A percentile compares a stretch with the other conserved stretches of the same genome.
Evolutionary conservation across 202 grass and related monocot species (phyloP).

Genomic region (Setaria viridis): DNA sequence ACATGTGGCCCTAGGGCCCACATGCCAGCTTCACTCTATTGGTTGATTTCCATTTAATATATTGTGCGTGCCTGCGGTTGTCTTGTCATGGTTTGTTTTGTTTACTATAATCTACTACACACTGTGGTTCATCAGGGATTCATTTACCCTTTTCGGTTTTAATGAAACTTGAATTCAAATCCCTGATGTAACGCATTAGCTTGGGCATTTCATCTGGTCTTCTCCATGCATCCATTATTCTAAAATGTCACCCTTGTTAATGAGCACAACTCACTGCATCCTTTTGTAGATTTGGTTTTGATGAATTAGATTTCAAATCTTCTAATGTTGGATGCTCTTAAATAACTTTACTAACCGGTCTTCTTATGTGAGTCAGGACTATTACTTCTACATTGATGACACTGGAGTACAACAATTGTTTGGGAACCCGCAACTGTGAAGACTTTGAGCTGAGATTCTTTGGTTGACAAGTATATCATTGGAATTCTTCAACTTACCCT

Average conservation of each 20-base stretch:
- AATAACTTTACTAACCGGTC: not conserved
- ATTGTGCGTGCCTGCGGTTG: not conserved
- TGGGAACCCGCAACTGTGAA: conserved; percentile 62
- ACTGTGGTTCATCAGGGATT: not conserved
- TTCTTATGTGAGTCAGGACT: conserved; percentile 40
- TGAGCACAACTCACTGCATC: not conserved
- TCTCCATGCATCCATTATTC: not conserved
- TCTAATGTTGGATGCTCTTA: not conserved
- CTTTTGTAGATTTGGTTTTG: conserved; percentile 2
- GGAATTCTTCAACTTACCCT: conserved; percentile 58
- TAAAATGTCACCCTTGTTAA: conserved; percentile 7
- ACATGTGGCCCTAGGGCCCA: not conserved
- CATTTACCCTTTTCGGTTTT: not conserved
- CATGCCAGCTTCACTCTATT: not conserved
- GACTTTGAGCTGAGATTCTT: conserved; percentile 68
- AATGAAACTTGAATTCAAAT: not conserved
- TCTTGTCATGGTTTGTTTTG: conserved; percentile 18
- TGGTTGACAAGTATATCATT: conserved; percentile 64
- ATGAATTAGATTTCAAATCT: conserved; percentile 2
- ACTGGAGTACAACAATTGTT: conserved; percentile 47
- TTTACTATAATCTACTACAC: not conserved
- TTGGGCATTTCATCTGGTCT: not conserved
- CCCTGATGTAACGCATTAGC: not conserved
- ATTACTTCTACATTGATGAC: conserved; percentile 57
- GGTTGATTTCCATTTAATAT: not conserved